Evolutionary conservation across 2,329 filamentous ascomycete genomes (phyloP).

Genomic region (Alternaria sp.): DNA sequence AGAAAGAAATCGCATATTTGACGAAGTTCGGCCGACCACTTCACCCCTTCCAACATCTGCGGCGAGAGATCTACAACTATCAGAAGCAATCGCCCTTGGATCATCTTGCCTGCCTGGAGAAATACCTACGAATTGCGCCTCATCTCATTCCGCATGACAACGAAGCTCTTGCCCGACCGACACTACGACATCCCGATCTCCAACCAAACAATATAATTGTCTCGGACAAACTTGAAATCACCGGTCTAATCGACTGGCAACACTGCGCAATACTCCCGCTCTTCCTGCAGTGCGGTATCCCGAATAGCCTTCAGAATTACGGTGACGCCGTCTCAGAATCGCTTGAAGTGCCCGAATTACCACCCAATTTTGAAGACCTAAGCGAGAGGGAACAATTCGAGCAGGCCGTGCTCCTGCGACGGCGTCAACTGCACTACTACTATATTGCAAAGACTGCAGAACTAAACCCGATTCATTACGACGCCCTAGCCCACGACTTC

Average conservation of each 20-base stretch:
- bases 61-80: conserved; percentile 41
- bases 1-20: conserved; percentile 43
- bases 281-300: conserved; percentile 49
- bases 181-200: conserved; percentile 46
- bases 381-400: conserved; percentile 29
- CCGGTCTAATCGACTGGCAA: conserved; percentile 48
- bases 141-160: conserved; percentile 27
- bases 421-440: conserved; percentile 39
- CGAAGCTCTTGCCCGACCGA: conserved; percentile 22
- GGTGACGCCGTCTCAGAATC: conserved; percentile 38
- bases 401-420: conserved; percentile 35
- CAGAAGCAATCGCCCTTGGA: conserved; percentile 33
- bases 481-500: conserved; percentile 29
- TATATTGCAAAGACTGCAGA: conserved; percentile 35
- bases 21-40: conserved; percentile 35
- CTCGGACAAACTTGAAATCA: conserved; percentile 40
- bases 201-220: conserved; percentile 45
- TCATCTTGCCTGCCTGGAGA: conserved; percentile 37
- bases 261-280: conserved; percentile 44
- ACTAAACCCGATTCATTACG: conserved; percentile 34
- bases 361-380: conserved; percentile 29
- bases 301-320: conserved; percentile 51
- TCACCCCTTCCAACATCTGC: conserved; percentile 40
- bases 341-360: conserved; percentile 28
- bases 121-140: conserved; percentile 35